Evolutionary conservation across 2,329 filamentous ascomycete genomes (phyloP).

Genomic region (Emergomyces orientalis): DNA sequence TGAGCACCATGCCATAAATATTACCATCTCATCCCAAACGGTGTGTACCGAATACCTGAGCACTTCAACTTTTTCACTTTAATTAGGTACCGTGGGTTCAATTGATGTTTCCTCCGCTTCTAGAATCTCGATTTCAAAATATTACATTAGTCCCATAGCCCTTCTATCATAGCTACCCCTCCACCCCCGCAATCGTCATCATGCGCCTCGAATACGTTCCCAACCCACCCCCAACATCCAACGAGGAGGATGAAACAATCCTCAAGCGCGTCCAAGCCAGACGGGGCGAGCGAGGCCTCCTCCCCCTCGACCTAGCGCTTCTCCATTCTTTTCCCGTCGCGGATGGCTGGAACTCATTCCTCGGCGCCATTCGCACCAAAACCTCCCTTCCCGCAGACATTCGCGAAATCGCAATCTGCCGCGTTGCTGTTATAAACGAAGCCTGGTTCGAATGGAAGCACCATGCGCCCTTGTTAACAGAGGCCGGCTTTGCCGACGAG

Average conservation of each 20-base stretch:
- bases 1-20: neutral
- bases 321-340: constrained; percentile 48
- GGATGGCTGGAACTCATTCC: constrained; percentile 51
- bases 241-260: constrained; percentile 41
- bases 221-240: constrained; percentile 41
- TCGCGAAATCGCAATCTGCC: constrained; percentile 70
- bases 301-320: constrained; percentile 46
- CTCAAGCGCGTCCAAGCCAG: constrained; percentile 44
- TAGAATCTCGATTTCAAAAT: neutral
- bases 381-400: constrained; percentile 44
- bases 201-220: constrained; percentile 49
- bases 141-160: neutral
- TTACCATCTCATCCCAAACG: neutral
- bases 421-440: constrained; percentile 68
- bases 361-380: constrained; percentile 46
- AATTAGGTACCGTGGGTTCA: neutral
- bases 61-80: neutral
- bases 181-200: constrained; percentile 11
- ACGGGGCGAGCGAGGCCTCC: constrained; percentile 41
- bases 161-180: neutral
- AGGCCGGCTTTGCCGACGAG: constrained; percentile 46
- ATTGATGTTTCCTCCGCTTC: neutral
- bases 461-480: constrained; percentile 63
- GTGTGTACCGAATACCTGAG: neutral
- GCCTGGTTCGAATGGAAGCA: constrained; percentile 82